Evolutionary conservation across 23 red algal genomes (phyloP), one percentile per base, ranked within the genome.

Genomic region (Pyropia haitanensis): DNA sequence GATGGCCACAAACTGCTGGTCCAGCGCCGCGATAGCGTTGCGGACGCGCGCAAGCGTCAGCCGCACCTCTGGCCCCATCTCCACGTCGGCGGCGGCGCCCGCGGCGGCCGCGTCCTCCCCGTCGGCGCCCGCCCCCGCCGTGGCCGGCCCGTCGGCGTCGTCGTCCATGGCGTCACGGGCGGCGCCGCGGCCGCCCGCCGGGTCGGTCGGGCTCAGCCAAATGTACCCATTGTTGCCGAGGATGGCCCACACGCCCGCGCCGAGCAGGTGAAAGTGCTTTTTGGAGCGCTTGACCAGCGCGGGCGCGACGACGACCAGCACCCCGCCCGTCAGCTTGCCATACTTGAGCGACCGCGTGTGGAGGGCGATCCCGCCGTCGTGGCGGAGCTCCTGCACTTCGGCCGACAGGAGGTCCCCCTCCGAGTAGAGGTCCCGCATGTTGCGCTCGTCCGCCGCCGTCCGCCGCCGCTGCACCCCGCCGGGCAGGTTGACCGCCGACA

Each of bases 211-310:
- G 66, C 67, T 70, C 7, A 95, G 62, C 80, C 88, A 98, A 62
- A 98, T 76, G 71, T 88, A 98, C 14, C 94, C 94, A 44, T 98
- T 98, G 56, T 85, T 85, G 0, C 94, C 94, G 0, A 98, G 77
- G 31, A 98, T 89, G 3, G 72, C 78, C 25, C 73, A 65, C 14
- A 98, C 71, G 14, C 82, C 85, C 32, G 60, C 82, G 7, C 60
- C 51, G 0, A 98, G 83, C 15, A 29, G 44, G 27, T 80, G 77
- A 54, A 91, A 91, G 49, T 87, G 85, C 54, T 89, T 89, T 50
- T 87, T 90, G 1, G 86, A 72, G 27, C 94, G 74, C 62, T 80
- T 84, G 27, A 98, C 79, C 1, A 90, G 81, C 51, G 78, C 73
- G 5, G 94, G 71, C 34, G 70, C 68, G 8, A 91, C 94, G 2